phyloP scores from a whole-genome alignment of 2,329 filamentous ascomycete genomes.

The Sclerotinia spermophila region DNA sequence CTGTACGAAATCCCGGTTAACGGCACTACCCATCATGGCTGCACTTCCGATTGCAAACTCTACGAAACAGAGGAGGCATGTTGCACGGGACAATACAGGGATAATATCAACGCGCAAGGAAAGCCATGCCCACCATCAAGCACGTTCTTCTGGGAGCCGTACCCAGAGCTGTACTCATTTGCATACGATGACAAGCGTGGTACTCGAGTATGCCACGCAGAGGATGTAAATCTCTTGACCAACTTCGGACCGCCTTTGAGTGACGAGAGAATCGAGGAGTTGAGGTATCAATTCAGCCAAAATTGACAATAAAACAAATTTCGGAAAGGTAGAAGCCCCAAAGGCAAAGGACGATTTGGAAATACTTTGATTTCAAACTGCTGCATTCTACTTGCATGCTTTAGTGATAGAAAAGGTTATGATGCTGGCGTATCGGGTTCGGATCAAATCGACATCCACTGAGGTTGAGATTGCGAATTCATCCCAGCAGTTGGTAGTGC shows the following conservation, averaged over 20 bases:
- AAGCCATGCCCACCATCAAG: not conserved
- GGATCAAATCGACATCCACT: not conserved
- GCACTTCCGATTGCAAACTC: no score
- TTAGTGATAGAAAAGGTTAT: not conserved
- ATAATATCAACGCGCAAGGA: not conserved
- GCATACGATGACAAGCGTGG: not conserved
- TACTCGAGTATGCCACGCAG: not conserved
- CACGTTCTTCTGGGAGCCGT: not conserved
- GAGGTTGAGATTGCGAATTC: not conserved
- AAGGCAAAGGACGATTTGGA: not conserved
- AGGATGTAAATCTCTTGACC: no score
- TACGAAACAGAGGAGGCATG: no score
- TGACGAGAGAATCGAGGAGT: no score
- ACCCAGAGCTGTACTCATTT: not conserved
- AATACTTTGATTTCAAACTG: not conserved
- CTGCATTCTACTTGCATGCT: not conserved
- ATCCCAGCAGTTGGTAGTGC: not conserved
- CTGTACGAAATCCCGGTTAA: no score
- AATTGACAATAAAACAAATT: no score
- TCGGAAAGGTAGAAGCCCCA: not conserved
- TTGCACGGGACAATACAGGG: not conserved
- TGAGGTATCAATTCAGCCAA: no score
- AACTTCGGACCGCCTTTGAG: no score
- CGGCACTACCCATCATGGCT: no score
- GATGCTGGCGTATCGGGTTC: not conserved